Evolutionary conservation across 1,284 basidiomycete species (phyloP).

Genomic region (Cryptococcus maquisensis): DNA sequence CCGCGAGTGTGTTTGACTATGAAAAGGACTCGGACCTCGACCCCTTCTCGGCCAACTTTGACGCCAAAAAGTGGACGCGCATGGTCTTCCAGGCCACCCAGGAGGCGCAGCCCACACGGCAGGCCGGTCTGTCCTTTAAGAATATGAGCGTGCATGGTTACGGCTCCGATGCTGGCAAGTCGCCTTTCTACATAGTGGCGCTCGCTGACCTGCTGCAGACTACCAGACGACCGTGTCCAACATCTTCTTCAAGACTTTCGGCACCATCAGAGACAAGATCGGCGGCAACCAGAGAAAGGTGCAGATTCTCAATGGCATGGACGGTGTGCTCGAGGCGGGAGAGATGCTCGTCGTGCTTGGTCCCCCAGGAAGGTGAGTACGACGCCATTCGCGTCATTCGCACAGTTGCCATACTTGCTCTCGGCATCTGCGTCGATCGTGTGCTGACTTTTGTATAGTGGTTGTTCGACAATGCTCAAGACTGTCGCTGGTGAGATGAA

Average conservation of each 20-base stretch:
- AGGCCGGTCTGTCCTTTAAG: slow-evolving; percentile 51
- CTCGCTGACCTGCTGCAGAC: slow-evolving; percentile 24
- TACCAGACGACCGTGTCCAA: slow-evolving; percentile 54
- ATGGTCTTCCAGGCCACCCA: slow-evolving; percentile 24
- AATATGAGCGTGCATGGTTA: slow-evolving; percentile 52
- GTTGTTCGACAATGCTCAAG: slow-evolving; percentile 60
- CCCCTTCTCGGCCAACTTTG: slow-evolving; percentile 49
- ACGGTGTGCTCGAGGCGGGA: slow-evolving; percentile 50
- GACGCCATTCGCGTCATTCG: not conserved
- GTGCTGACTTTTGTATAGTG: slow-evolving; percentile 37
- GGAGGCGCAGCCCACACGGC: slow-evolving; percentile 37
- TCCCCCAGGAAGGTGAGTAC: slow-evolving; percentile 56
- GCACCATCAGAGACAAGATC: slow-evolving; percentile 41
- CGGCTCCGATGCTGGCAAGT: slow-evolving; percentile 48
- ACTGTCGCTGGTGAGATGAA: slow-evolving; percentile 56
- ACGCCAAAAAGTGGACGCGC: slow-evolving; percentile 49
- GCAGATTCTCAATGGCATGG: slow-evolving; percentile 52
- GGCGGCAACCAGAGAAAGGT: slow-evolving; percentile 48
- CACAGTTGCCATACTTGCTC: too few relatives aligned
- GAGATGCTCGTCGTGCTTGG: slow-evolving; percentile 58
- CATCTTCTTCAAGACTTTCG: slow-evolving; percentile 42
- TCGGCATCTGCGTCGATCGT: not conserved
- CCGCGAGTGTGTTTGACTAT: slow-evolving; percentile 30
- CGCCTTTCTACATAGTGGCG: not conserved
- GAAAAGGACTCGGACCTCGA: slow-evolving; percentile 46